phyloP scores from a whole-genome alignment of 768 basidiomycete genomes.

The Mycena vulgaris region DNA sequence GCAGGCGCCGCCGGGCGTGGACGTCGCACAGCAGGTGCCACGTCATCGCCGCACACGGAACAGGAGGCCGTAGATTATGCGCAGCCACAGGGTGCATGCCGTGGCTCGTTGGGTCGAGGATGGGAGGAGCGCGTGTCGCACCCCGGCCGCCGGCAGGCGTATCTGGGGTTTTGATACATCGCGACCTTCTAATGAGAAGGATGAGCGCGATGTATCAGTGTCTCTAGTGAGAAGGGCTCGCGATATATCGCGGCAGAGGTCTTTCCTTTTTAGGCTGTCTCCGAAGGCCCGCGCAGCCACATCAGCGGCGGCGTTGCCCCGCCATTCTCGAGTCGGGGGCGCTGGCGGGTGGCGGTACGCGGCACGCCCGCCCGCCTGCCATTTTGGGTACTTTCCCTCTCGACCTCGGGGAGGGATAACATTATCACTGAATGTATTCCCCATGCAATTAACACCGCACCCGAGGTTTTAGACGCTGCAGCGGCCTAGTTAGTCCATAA shows the following conservation, averaged over 20 bases:
- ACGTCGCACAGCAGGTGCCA: too few relatives aligned
- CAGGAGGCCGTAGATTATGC: too few relatives aligned
- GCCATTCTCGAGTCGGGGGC: neutral
- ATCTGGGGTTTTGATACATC: constrained; percentile 7
- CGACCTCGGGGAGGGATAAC: neutral
- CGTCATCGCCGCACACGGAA: too few relatives aligned
- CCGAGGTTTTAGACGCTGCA: too few relatives aligned
- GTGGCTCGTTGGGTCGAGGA: too few relatives aligned
- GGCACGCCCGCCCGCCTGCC: neutral
- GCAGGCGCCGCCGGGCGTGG: too few relatives aligned
- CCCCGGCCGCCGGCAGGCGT: too few relatives aligned
- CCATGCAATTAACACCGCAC: neutral
- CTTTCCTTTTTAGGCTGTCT: neutral
- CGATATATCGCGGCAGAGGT: neutral
- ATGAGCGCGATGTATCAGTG: neutral
- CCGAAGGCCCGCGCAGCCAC: neutral
- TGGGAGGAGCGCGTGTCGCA: too few relatives aligned
- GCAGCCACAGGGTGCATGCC: too few relatives aligned
- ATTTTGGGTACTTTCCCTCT: neutral
- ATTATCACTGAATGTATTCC: neutral
- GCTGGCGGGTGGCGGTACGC: neutral
- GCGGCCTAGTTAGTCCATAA: too few relatives aligned
- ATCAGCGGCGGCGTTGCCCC: neutral
- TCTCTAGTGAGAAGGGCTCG: neutral
- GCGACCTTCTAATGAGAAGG: neutral